These are phyloP conservation scores for Tulasnella sp. DNA, from an alignment of 768 basidiomycete genomes.

Conservation along the genomic window DNA sequence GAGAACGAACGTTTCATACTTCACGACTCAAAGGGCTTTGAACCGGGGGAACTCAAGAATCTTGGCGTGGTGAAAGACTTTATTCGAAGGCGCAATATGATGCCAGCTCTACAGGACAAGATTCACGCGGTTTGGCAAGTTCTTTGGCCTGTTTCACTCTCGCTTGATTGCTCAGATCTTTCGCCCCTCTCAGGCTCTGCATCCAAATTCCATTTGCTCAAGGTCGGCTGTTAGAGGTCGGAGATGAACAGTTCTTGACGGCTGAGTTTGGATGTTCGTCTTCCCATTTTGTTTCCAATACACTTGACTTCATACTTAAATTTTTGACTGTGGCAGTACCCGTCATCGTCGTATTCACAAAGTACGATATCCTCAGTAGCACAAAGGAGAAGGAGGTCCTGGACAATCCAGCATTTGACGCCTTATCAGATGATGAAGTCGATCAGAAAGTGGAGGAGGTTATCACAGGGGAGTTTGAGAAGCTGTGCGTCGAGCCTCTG, in stretches of 20 bases:
- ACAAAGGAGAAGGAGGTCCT: neutral
- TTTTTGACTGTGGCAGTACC: neutral
- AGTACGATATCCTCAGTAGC: neutral
- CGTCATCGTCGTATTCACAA: neutral
- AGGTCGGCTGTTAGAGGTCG: conserved; percentile 24
- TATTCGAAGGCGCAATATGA: conserved; percentile 18
- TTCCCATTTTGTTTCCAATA: neutral
- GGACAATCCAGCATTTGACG: no score
- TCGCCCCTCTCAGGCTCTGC: conserved; percentile 25
- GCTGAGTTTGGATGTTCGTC: conserved; percentile 6
- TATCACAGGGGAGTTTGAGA: neutral
- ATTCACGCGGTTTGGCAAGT: conserved; percentile 28
- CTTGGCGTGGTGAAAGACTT: conserved; percentile 24
- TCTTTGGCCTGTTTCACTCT: neutral
- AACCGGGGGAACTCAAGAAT: conserved; percentile 24
- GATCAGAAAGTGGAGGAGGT: neutral
- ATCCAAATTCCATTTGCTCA: conserved; percentile 25
- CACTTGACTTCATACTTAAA: neutral
- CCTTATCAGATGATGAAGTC: neutral
- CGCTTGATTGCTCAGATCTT: neutral
- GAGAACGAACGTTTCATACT: conserved; percentile 25
- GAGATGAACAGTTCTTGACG: conserved; percentile 24
- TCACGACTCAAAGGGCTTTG: conserved; percentile 29
- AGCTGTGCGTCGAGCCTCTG: neutral
- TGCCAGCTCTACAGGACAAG: conserved; percentile 16